Evolutionary conservation across 2,329 filamentous ascomycete genomes (phyloP).

Genomic region (Fusarium sp.): DNA sequence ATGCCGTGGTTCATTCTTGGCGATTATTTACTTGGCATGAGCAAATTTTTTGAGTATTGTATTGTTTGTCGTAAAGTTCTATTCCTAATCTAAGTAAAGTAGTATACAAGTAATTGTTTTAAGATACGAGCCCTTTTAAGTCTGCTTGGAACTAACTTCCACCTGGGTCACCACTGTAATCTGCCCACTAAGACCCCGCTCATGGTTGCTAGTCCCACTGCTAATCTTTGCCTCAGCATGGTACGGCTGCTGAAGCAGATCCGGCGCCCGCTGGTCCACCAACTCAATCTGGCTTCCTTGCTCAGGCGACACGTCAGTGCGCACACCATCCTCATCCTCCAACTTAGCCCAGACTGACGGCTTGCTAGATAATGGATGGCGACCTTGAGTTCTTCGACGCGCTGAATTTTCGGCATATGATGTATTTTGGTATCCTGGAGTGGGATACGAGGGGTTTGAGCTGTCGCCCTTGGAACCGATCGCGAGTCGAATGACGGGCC

Average conservation of each 20-base stretch:
- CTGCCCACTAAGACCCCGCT: slow-evolving; percentile 21
- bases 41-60: background rate
- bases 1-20: background rate
- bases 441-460: slow-evolving; percentile 41
- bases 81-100: background rate
- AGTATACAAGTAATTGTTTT: background rate
- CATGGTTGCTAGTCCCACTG: background rate
- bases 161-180: slow-evolving; percentile 47
- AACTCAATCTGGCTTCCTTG: slow-evolving; percentile 48
- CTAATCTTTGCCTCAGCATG: slow-evolving; percentile 9
- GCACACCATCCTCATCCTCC: slow-evolving; percentile 42
- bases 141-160: slow-evolving; percentile 36
- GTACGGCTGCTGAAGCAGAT: slow-evolving; percentile 27
- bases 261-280: slow-evolving; percentile 28
- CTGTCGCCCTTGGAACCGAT: slow-evolving; percentile 39
- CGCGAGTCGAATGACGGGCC: slow-evolving; percentile 64
- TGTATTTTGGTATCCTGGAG: slow-evolving; percentile 17
- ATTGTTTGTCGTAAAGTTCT: background rate
- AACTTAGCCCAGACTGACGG: slow-evolving; percentile 46
- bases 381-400: slow-evolving; percentile 28
- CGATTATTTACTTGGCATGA: background rate
- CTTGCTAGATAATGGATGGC: slow-evolving; percentile 29
- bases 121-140: background rate
- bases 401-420: slow-evolving; percentile 37
- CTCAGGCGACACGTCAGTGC: slow-evolving; percentile 17